These are phyloP conservation scores for Fermentozyma sake DNA, from an alignment of 1,139 yeast genomes.

Conservation along the genomic window DNA sequence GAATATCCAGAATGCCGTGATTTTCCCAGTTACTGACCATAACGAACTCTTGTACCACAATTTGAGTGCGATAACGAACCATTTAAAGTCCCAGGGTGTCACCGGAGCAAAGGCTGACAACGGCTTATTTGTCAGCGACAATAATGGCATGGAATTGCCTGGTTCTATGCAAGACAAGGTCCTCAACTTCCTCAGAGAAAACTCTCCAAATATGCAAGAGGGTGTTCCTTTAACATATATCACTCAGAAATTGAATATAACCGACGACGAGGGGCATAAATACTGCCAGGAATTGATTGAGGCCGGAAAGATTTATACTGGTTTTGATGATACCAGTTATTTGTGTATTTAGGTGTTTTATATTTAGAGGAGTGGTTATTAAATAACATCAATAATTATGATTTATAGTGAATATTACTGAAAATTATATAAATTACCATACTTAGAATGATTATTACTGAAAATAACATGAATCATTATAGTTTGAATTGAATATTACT, in stretches of 20 bases:
- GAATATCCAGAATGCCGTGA: slow-evolving; percentile 59
- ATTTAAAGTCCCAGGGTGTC: slow-evolving; percentile 49
- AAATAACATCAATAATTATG: no score
- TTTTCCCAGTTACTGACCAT: slow-evolving; percentile 59
- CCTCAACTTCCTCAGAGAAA: slow-evolving; percentile 44
- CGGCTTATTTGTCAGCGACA: slow-evolving; percentile 13
- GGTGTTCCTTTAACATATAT: slow-evolving; percentile 67
- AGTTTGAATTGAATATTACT: no score
- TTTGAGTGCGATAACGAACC: slow-evolving; percentile 65
- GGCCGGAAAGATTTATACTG: slow-evolving; percentile 62
- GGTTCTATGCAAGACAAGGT: slow-evolving; percentile 39
- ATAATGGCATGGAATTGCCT: slow-evolving; percentile 20
- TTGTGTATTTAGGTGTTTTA: slow-evolving; percentile 22
- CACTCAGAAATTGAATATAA: slow-evolving; percentile 50
- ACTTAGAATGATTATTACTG: no score
- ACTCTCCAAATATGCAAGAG: slow-evolving; percentile 58
- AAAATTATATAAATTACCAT: no score
- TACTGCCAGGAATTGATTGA: slow-evolving; percentile 54
- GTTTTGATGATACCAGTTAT: slow-evolving; percentile 61
- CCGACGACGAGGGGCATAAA: slow-evolving; percentile 43
- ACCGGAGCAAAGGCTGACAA: slow-evolving; percentile 10
- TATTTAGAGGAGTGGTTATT: no score
- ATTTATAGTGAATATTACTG: no score
- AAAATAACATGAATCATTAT: no score
- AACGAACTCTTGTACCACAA: slow-evolving; percentile 77